These are phyloP conservation scores for Glutinoglossum americanum DNA, from an alignment of 495 filamentous ascomycete genomes.

Conservation along the genomic window DNA sequence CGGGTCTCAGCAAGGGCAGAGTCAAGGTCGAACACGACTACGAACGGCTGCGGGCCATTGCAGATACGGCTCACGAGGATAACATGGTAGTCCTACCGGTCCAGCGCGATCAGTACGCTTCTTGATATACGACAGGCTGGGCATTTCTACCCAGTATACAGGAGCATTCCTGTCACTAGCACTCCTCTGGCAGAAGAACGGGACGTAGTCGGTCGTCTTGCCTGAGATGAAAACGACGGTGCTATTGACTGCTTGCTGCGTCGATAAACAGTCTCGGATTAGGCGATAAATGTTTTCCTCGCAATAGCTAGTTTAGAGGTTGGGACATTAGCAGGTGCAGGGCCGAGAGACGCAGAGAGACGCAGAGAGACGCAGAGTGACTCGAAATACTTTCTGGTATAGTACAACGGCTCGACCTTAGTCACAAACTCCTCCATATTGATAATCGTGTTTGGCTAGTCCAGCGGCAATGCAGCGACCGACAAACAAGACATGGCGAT, in stretches of 20 bases:
- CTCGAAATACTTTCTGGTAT: not conserved
- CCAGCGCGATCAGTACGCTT: not conserved
- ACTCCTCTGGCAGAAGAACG: not conserved
- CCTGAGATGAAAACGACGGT: constrained; percentile 14
- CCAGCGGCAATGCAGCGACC: not conserved
- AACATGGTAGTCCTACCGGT: constrained; percentile 12
- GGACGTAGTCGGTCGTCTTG: constrained; percentile 2
- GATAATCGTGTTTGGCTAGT: not conserved
- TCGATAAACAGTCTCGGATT: constrained; percentile 8
- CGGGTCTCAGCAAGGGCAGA: constrained; percentile 4
- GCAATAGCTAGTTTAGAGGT: constrained; percentile 8
- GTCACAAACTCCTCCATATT: not conserved
- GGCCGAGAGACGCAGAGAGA: not conserved
- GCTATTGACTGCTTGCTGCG: not conserved
- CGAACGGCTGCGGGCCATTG: not conserved
- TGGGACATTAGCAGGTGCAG: not conserved
- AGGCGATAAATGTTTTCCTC: constrained; percentile 15
- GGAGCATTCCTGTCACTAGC: not conserved
- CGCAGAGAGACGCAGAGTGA: not conserved
- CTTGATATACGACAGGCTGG: constrained; percentile 1
- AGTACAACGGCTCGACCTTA: not conserved
- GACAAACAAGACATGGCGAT: not conserved
- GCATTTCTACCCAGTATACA: not conserved
- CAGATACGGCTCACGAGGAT: constrained; percentile 8
- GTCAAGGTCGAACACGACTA: constrained; percentile 13